These are phyloP conservation scores for Beauveria caledonica DNA, from an alignment of 2,329 filamentous ascomycete species.

Conservation along the genomic window DNA sequence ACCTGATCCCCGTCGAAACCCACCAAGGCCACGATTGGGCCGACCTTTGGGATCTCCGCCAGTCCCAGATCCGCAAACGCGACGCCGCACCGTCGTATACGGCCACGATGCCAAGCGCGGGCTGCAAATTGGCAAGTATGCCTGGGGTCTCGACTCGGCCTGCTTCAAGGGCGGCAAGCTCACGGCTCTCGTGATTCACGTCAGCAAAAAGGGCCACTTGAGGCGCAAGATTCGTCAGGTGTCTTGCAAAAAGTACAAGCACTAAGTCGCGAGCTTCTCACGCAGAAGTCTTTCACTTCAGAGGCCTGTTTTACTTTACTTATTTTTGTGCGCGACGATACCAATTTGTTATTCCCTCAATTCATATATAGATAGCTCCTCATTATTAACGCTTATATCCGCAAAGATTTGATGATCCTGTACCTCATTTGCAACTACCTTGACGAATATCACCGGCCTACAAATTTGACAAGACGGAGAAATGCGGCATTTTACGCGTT, in stretches of 20 bases:
- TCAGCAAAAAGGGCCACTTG: conserved; percentile 24
- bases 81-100: conserved; percentile 65
- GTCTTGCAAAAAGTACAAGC: conserved; percentile 24
- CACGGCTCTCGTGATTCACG: conserved; percentile 68
- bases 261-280: not conserved
- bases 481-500: too few species aligned
- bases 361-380: not conserved
- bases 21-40: conserved; percentile 58
- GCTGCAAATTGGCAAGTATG: conserved; percentile 53
- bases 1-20: conserved; percentile 29
- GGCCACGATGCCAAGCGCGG: conserved; percentile 76
- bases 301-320: not conserved
- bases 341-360: conserved; percentile 2
- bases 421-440: too few species aligned
- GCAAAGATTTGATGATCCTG: not conserved
- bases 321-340: not conserved
- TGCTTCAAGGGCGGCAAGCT: conserved; percentile 71
- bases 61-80: conserved; percentile 26
- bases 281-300: not conserved
- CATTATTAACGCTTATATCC: not conserved
- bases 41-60: conserved; percentile 49
- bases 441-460: too few species aligned
- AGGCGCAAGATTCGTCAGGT: conserved; percentile 34
- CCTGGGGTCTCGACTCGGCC: conserved; percentile 76
- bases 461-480: too few species aligned